These are phyloP conservation scores for Tympanopsis confertula DNA, from an alignment of 2,329 filamentous ascomycete species.

Conservation along the genomic window DNA sequence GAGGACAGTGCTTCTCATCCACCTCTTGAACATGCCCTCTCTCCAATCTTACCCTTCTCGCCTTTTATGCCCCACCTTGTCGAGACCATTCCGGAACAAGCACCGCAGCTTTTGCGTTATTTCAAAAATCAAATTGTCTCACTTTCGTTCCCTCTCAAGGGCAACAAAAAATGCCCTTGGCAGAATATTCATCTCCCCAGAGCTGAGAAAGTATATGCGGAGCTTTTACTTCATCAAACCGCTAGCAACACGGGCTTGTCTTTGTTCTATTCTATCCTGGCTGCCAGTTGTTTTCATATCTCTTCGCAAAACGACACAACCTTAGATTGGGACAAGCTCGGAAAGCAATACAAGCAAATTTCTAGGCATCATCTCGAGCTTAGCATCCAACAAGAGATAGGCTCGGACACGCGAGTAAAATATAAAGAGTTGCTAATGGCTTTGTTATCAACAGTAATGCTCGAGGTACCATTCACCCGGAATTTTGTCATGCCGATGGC, in stretches of 20 bases:
- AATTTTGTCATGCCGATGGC: too few relatives aligned
- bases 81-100: not conserved
- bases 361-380: not conserved
- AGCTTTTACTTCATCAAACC: not conserved
- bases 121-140: not conserved
- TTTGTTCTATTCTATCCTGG: not conserved
- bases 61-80: not conserved
- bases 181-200: not conserved
- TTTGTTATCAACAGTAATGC: not conserved
- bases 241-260: not conserved
- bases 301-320: not conserved
- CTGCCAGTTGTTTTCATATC: not conserved
- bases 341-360: not conserved
- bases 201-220: not conserved
- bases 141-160: not conserved
- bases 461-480: not conserved
- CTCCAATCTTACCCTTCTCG: not conserved
- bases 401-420: not conserved
- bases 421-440: not conserved
- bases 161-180: not conserved
- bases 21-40: not conserved
- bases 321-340: not conserved
- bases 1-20: too few relatives aligned
- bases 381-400: not conserved
- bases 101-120: not conserved